phyloP scores from a whole-genome alignment of 176 grass and related monocot genomes.

The Cymbopogon citratus region DNA sequence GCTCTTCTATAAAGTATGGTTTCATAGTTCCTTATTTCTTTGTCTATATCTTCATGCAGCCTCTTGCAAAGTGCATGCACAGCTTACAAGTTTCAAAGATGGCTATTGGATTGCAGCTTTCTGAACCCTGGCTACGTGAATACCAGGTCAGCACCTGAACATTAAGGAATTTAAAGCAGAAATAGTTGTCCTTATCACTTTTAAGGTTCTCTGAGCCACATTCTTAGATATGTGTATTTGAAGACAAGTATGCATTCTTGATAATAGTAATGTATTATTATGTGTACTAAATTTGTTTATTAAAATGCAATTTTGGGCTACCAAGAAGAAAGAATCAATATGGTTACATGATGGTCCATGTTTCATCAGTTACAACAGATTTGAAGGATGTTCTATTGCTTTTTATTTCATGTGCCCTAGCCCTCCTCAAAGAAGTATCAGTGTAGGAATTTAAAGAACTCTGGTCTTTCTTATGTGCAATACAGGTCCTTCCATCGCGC shows the following conservation, averaged over 20 bases:
- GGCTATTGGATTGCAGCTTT: slow-evolving; percentile 79
- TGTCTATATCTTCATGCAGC: slow-evolving; percentile 39
- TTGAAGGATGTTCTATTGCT: background rate
- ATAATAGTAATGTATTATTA: background rate
- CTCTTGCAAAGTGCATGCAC: slow-evolving; percentile 85
- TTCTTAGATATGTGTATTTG: background rate
- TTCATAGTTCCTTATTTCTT: slow-evolving; percentile 21
- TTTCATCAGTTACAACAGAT: background rate
- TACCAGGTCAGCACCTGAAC: slow-evolving; percentile 61
- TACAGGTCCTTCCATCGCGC: slow-evolving; percentile 75
- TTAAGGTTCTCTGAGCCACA: background rate
- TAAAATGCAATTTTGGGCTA: background rate
- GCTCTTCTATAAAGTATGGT: background rate
- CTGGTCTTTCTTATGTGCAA: background rate
- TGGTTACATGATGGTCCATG: background rate
- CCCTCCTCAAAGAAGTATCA: background rate
- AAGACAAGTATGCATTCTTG: background rate
- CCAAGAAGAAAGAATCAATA: background rate
- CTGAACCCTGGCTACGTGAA: slow-evolving; percentile 96
- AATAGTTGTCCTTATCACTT: background rate
- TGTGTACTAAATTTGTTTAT: background rate
- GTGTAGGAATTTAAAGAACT: background rate
- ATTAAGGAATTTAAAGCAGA: background rate
- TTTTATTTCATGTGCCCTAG: background rate
- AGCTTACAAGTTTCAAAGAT: slow-evolving; percentile 66